Base-by-base conservation (phyloP, 768 basidiomycete genomes). In the Calocera viscosa region DNA sequence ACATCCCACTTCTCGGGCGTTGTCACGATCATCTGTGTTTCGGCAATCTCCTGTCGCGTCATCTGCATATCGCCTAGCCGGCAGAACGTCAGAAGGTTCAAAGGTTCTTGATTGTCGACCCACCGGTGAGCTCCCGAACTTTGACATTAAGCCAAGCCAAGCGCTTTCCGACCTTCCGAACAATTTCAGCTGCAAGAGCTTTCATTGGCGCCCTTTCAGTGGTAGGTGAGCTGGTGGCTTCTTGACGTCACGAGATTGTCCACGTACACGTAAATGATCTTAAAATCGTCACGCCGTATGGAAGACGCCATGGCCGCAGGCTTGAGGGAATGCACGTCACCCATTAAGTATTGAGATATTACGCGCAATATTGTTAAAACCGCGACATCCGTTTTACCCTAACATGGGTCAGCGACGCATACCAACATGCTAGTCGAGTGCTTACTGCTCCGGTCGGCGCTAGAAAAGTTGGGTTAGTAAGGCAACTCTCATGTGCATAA, bases 1-100 rank as follows among this genome's bases (percentile, higher is more conserved):
- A 99, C 96, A 71, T 98, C 96, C 96, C 96, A 99, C 76, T 99
- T 99, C 75, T 99, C 96, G 0, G 96, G 96, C 0, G 96, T 99
- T 1, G 96, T 99, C 7, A 99, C 94, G 67, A 99, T 98, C 49
- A 99, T 88, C 73, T 97, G 95, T 11, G 96, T 98, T 75, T 89
- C 86, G 0, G 89, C 88, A 68, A 99, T 94, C 77, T 98, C 95
- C 39, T 86, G 82, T 75, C 90, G 89, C 17, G 96, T 92, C 75
- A 99, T 77, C 75, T 98, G 96, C 94, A 98, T 98, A 73, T 99
- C 96, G 76, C 95, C 80, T 78, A 68, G 40, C 53, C 10, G 3
- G 65, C 47, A 14, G 41, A 26, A 49, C 28, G 35, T 26, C 35
- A 64, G n/a, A 32, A 22, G 26, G 39, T 34, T 5, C 7, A 41